Evolutionary conservation across 495 filamentous ascomycete species (phyloP), one percentile per base, ranked within the genome.

Genomic region (Xylaria palmicola): DNA sequence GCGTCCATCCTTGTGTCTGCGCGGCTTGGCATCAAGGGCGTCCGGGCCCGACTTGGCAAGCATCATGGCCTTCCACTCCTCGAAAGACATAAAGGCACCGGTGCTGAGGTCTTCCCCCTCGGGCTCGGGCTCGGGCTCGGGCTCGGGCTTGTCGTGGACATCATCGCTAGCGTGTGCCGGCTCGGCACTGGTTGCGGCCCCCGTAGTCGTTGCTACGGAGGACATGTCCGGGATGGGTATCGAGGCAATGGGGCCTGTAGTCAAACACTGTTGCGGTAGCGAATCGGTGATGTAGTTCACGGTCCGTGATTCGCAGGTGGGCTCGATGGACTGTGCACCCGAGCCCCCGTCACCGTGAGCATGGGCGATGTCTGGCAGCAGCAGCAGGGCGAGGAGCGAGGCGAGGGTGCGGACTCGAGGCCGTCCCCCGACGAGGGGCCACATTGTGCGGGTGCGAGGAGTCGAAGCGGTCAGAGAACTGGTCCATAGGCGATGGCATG

Each of bases 21-120:
- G 80, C 4, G 79, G 70, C 29, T 85, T 88, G 27, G 92, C 81
- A 64, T 88, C 84, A 57, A 94, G 86, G 8, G 85, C 86, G 20
- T 92, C 92, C 68, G 95, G 93, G 3, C 91, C 94, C 4, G 85
- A 88, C 68, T 90, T 91, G 34, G 86, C 91, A 12, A 97, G 78
- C 73, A 96, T 97, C 79, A 93, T 90, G 68, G 90, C 90, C 76
- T 95, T 97, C 94, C 94, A 98, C 64, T 98, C 93, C 68, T 97
- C 94, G 66, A 98, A 98, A 0, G 94, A 97, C 52, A 98, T 88
- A 69, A 98, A 98, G 30, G 91, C 87, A 29, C 86, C 87, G 37
- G 89, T 88, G 65, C 93, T 89, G 7, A 97, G 82, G 17, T 89
- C 85, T 55, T 77, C 65, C 10, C 63, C 65, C 30, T 72, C 68